Base-by-base conservation (phyloP, 106 monocot genomes). In the Acorus calamus region DNA sequence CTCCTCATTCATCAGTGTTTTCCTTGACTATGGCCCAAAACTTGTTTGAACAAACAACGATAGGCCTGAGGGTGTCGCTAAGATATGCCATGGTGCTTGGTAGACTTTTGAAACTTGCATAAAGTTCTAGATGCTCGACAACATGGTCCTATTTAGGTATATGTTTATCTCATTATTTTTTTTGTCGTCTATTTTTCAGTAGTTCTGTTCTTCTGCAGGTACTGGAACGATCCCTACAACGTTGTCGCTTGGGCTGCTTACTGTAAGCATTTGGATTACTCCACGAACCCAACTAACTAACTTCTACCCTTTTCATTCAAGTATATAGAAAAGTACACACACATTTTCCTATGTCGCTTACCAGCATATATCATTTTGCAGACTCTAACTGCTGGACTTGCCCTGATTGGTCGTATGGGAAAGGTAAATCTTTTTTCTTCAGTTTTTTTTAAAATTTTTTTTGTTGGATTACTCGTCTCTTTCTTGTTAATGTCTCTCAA, bases 311-410 rank as follows among this genome's bases (percentile, higher is more conserved):
- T 50, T 47, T 6, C 14, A 14, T 61, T 66, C n/a, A 49, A 44
- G 11, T 59, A 44, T 3, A 8, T 76, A 53, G 47, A 46, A 5
- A 55, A 47, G 52, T 3, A 10, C 28, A 57, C 57, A 5, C 5
- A 3, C 41, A 12, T 60, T 6, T 8, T 12, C 14, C 7, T 55
- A 55, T 3, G 8, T 10, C 48, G 11, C 42, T 48, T 47, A 3
- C 5, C 8, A 8, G 11, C 48, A 9, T 68, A 67, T 70, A 3
- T 75, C 4, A 12, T 77, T 77, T 71, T 69, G 45, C 66, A 96
- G 94, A 85, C 84, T 63, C 50, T 96, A 62, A 96, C 90, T 64
- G 91, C 79, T 54, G 90, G 90, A 28, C 70, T 96, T 67, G 87
- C 91, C 10, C 87, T 87, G 87, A 79, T 87, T 85, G 84, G 81